Evolutionary conservation across 2,329 filamentous ascomycete genomes (phyloP), one percentile per base, ranked within the genome.

Genomic region (Claviceps sp.): DNA sequence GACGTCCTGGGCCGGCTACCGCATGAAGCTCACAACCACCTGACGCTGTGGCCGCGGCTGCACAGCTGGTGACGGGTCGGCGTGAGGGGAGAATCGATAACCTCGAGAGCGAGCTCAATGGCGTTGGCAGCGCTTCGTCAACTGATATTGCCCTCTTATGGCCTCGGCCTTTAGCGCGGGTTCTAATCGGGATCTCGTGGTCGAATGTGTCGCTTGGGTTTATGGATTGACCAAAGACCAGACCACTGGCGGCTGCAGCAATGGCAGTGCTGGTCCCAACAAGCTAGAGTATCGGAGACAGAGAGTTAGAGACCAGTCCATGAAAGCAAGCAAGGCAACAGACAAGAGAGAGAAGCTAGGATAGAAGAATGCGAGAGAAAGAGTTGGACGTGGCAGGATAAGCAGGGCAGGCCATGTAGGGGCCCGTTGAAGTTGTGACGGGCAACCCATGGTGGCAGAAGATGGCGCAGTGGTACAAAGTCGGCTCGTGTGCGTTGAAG

Each of bases 231-330:
- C 76, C 78, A 65, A 82, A 80, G 58, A 77, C 76, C 56, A 82
- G 68, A 59, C 78, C 78, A 59, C 71, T 73, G 65, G 77, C 72
- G 59, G 78, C 78, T 61, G 77, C 77, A 67, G 78, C 78, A 64
- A 80, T 74, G 58, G 76, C 77, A 67, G 77, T 78, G 65, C 78
- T 76, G 59, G 78, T 75, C 66, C 77, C 78, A 67, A 81, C 75
- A 60, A 82, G 77, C 78, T 82, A 61, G 48, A 55, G 54, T 54
- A 55, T 55, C 50, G 48, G 54, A 55, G 55, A 57, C 8, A 54
- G 47, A 54, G 48, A 51, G 55, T 58, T 56, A 55, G 55, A 58
- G 55, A 47, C 51, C 50, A 57, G 30, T 3, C 3, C 30, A 34
- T 34, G 8, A 4, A 26, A 16, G 5, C 10, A 43, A 16, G 11